Evolutionary conservation across 805 yeast genomes (phyloP).

Genomic region (Diddensiella santjacobensis): DNA sequence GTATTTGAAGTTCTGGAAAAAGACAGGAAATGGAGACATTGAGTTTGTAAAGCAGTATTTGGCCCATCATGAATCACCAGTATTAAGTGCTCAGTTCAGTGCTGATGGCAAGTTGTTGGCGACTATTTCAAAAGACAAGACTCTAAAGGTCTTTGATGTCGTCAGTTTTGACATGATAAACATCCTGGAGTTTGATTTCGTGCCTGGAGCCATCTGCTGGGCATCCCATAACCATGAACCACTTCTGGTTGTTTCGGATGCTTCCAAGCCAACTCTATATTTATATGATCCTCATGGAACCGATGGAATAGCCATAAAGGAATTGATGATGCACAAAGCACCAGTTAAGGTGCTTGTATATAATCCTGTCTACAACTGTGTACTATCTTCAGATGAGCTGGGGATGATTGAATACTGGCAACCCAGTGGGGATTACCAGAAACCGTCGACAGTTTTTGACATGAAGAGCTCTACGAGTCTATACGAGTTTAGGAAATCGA

Average conservation of each 20-base stretch:
- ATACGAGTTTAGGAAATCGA: conserved; percentile 36
- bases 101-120: conserved; percentile 30
- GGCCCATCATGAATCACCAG: conserved; percentile 24
- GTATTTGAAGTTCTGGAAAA: conserved; percentile 36
- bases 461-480: conserved; percentile 41
- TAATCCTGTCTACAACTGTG: conserved; percentile 27
- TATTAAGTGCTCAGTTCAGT: conserved; percentile 19
- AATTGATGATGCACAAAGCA: conserved; percentile 24
- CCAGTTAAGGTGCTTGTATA: conserved; percentile 27
- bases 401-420: conserved; percentile 41
- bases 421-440: conserved; percentile 21
- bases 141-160: conserved; percentile 36
- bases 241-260: conserved; percentile 24
- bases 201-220: conserved; percentile 31
- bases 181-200: conserved; percentile 29
- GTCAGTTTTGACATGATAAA: conserved; percentile 37
- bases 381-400: conserved; percentile 28
- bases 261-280: conserved; percentile 17
- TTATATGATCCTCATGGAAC: conserved; percentile 27
- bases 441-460: conserved; percentile 32
- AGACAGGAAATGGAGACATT: conserved; percentile 21
- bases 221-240: conserved; percentile 14
- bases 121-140: conserved; percentile 24
- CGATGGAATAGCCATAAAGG: conserved; percentile 13
- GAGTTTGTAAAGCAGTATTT: conserved; percentile 35